A percentile compares a stretch with the other conserved stretches of the same genome.
phyloP scores from a whole-genome alignment of 2,329 filamentous ascomycete species.

The Pseudopithomyces maydicus region DNA sequence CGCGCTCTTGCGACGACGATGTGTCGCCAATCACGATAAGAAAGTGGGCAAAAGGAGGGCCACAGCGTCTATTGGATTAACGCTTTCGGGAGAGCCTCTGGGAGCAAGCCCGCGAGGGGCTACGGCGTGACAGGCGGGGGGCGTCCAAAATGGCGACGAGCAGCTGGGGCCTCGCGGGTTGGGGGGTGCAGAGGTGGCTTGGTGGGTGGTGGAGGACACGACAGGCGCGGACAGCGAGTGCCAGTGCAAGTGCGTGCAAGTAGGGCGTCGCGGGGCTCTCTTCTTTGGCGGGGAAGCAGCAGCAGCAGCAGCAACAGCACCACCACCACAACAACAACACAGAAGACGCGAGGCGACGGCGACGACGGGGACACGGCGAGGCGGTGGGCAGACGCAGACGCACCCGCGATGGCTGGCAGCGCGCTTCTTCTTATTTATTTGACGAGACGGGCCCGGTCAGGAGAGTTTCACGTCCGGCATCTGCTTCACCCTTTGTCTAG shows the following conservation, averaged over 20 bases:
- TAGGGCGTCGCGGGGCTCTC: constrained; percentile 29
- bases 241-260: no score
- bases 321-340: neutral
- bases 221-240: constrained; percentile 7
- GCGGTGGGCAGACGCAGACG: neutral
- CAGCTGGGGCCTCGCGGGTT: neutral
- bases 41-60: constrained; percentile 31
- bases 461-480: constrained; percentile 29
- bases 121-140: constrained; percentile 26
- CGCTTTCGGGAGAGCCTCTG: constrained; percentile 31
- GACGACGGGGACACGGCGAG: constrained; percentile 2
- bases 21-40: constrained; percentile 44
- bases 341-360: no score
- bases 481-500: constrained; percentile 13
- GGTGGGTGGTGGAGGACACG: constrained; percentile 13
- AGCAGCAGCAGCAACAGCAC: neutral
- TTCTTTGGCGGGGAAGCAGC: constrained; percentile 21
- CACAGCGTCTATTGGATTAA: constrained; percentile 48
- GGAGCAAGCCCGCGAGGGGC: constrained; percentile 17
- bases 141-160: constrained; percentile 12
- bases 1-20: constrained; percentile 41
- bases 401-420: neutral
- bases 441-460: constrained; percentile 10
- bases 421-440: constrained; percentile 1
- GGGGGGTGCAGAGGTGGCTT: constrained; percentile 25